phyloP scores from a whole-genome alignment of 2,329 filamentous ascomycete species.

The Mycosphaerella sp. region DNA sequence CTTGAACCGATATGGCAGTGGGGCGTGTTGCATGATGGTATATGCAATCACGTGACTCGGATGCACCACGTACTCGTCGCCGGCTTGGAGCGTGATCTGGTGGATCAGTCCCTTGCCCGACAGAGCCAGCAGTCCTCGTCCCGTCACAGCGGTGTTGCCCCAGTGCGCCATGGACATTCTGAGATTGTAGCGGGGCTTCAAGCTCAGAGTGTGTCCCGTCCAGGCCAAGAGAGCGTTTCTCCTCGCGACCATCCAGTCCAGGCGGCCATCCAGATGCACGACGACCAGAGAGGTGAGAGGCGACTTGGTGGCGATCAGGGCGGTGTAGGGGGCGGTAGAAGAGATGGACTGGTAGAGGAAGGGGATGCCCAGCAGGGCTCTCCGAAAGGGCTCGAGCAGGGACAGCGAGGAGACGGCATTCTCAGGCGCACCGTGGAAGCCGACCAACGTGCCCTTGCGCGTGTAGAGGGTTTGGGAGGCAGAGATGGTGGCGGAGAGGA shows the following conservation, averaged over 20 bases:
- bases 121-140: conserved; percentile 77
- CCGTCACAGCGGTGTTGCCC: conserved; percentile 84
- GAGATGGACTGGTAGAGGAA: conserved; percentile 91
- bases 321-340: conserved; percentile 79
- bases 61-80: conserved; percentile 86
- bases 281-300: conserved; percentile 80
- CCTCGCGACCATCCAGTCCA: conserved; percentile 92
- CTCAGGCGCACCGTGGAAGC: conserved; percentile 80
- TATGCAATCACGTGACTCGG: conserved; percentile 89
- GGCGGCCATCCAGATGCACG: conserved; percentile 82
- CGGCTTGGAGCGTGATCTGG: conserved; percentile 69
- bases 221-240: conserved; percentile 86
- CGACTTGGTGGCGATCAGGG: conserved; percentile 80
- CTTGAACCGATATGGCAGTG: conserved; percentile 80
- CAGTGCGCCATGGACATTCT: conserved; percentile 75
- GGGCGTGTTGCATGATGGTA: conserved; percentile 64
- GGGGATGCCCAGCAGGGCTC: conserved; percentile 75
- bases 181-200: conserved; percentile 68
- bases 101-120: conserved; percentile 86
- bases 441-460: conserved; percentile 81
- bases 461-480: conserved; percentile 93
- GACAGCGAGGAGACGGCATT: conserved; percentile 89
- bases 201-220: conserved; percentile 79
- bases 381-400: conserved; percentile 73
- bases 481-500: conserved; percentile 87